Evolutionary conservation across 192 early-diverging fungal species (phyloP), one percentile per base, ranked within the genome.

Genomic region (Entomortierella parvispora): DNA sequence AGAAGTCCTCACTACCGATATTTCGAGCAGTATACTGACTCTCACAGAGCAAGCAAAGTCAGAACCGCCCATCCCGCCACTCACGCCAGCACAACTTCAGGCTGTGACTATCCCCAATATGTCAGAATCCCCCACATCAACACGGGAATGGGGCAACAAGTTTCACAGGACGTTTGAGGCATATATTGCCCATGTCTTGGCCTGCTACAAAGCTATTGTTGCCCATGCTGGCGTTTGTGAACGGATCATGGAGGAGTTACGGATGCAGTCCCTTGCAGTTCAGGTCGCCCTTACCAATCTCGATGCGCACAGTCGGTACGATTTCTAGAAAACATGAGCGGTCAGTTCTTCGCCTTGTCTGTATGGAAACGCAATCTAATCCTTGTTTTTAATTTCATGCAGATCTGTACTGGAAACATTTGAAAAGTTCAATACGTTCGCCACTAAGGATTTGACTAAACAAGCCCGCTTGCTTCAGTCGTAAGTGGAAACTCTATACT

Each of bases 251-350:
- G 72, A 69, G 44, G 81, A 86, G 42, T 81, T 86, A 37, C 76
- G 80, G 44, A 57, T 76, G 3, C 86, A 88, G 50, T 62, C 65
- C 29, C 80, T 83, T 71, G 86, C 86, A 15, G 55, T 88, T 29
- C 74, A 80, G 31, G 86, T 84, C 8, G 86, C 84, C 4, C 28
- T 86, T 2, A 80, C 81, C 9, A 88, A 86, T 72, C 49, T 88
- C 17, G 80, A 84, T 29, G 61, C 83, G 5, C 85, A 88, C 48
- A 80, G 69, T 34, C 68, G 54, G 65, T 71, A 63, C 6, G 66
- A 50, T 11, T 33, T 7, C 26, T 20, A n/a, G 40, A 42, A 15
- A 9, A 43, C 48, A 26, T n/a, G 53, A 28, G 8, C 23, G 46
- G 2, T 20, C 31, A 33, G 5, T 11, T 68, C 23, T 12, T 62